phyloP scores from a whole-genome alignment of 2,329 filamentous ascomycete species.

The Fusarium sp. region DNA sequence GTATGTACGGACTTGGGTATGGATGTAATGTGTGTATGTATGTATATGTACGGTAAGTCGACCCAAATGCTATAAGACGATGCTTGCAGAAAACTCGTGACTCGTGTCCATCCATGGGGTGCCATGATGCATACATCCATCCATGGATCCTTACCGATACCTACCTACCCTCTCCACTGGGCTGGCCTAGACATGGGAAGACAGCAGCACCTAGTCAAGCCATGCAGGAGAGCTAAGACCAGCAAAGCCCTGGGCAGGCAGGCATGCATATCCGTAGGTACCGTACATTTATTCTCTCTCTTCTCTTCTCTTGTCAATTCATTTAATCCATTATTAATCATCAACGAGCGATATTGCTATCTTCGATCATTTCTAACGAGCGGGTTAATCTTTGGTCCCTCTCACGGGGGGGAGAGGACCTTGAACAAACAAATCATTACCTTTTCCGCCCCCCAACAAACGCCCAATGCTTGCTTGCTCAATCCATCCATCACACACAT shows the following conservation, averaged over 20 bases:
- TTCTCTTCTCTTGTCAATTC: neutral
- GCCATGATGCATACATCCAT: neutral
- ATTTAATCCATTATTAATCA: neutral
- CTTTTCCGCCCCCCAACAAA: conserved; percentile 7
- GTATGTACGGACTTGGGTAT: neutral
- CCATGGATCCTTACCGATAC: neutral
- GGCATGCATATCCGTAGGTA: neutral
- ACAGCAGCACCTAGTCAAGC: neutral
- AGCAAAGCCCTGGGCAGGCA: neutral
- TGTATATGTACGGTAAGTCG: neutral
- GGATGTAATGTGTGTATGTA: neutral
- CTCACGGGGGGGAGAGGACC: too few relatives aligned
- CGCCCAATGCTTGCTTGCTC: neutral
- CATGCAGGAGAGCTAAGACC: neutral
- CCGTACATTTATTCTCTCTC: too few relatives aligned
- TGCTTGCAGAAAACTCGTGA: conserved; percentile 2
- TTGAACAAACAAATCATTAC: neutral
- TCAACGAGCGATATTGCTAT: conserved; percentile 28
- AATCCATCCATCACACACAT: neutral
- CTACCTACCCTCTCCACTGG: neutral
- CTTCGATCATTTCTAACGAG: conserved; percentile 17
- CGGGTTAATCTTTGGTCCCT: neutral
- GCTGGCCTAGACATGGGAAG: neutral
- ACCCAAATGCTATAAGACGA: neutral
- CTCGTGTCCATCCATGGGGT: neutral